Base-by-base conservation (phyloP, 345 rosid species). In the Camelina neglecta region DNA sequence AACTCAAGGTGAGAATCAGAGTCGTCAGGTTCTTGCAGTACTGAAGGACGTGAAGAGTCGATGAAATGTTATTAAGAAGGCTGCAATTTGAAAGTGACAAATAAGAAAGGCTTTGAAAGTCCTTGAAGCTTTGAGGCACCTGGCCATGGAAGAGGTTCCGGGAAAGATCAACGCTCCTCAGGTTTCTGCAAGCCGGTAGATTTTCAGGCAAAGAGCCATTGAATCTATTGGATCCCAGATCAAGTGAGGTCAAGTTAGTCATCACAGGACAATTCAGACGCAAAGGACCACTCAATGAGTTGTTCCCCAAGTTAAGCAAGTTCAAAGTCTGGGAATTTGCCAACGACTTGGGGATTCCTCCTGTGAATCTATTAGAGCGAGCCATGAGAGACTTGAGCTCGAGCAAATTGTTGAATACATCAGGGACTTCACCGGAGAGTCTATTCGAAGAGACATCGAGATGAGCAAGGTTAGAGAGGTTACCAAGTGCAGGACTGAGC, bases 361-460 rank as follows among this genome's bases (percentile, higher is more conserved):
- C 90, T n/a, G 9, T 35, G 68, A 90, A 87, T 4, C 11, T n/a
- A 57, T 91, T 91, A 18, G 77, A 41, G 12, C 75, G 58, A 9
- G 85, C 90, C 11, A 82, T 0, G 12, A 89, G 74, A 73, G 11
- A 60, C 48, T 69, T 31, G 23, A 91, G 69, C 20, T 63, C 51
- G 3, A 62, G 6, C 8, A 87, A 31, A 16, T 41, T 50, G 33
- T 44, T 8, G 71, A 91, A 91, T 33, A 83, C 85, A 33, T 89
- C 87, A 8, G 93, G 91, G 53, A 91, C 75, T 41, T 23, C 75
- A 33, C 89, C 91, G 5, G 87, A 79, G 67, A 91, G 81, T 0
- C 39, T 53, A 53, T 91, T 91, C 9, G 23, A 18, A 0, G 92
- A 87, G 57, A 87, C 33, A 74, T 89, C 91, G 2, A 91, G 59